These are phyloP conservation scores for Skeletonema potamos DNA, from an alignment of 108 stramenopile genomes.

Conservation along the genomic window DNA sequence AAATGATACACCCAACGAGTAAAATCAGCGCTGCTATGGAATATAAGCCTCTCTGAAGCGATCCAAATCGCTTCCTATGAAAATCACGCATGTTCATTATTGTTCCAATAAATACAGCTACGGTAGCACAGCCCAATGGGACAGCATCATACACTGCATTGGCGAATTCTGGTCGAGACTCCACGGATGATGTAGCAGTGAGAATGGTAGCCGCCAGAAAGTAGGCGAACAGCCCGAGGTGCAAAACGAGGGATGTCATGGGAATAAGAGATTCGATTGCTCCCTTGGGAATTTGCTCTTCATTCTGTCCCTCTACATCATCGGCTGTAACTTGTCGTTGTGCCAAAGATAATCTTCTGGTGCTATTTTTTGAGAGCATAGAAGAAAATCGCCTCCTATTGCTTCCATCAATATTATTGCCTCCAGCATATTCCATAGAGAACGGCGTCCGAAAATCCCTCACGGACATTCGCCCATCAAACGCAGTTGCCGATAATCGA, in stretches of 20 bases:
- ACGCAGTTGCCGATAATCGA: conserved; percentile 7
- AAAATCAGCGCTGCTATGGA: conserved; percentile 41
- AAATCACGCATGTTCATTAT: conserved; percentile 43
- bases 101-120: conserved; percentile 36
- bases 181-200: conserved; percentile 10
- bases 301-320: conserved; percentile 14
- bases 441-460: conserved; percentile 1
- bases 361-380: background rate
- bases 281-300: conserved; percentile 12
- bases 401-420: background rate
- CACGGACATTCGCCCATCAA: conserved; percentile 35
- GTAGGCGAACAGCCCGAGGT: conserved; percentile 25
- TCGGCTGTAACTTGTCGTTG: background rate
- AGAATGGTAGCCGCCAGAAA: conserved; percentile 42
- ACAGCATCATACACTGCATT: conserved; percentile 46
- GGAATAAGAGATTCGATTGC: conserved; percentile 24
- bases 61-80: conserved; percentile 33
- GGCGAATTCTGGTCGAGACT: conserved; percentile 15
- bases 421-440: background rate
- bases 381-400: background rate
- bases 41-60: conserved; percentile 41
- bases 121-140: conserved; percentile 38
- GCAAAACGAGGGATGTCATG: conserved; percentile 19
- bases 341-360: background rate
- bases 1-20: conserved; percentile 49